phyloP scores from a whole-genome alignment of 2,329 filamentous ascomycete genomes.

The Orbilia javanica region DNA sequence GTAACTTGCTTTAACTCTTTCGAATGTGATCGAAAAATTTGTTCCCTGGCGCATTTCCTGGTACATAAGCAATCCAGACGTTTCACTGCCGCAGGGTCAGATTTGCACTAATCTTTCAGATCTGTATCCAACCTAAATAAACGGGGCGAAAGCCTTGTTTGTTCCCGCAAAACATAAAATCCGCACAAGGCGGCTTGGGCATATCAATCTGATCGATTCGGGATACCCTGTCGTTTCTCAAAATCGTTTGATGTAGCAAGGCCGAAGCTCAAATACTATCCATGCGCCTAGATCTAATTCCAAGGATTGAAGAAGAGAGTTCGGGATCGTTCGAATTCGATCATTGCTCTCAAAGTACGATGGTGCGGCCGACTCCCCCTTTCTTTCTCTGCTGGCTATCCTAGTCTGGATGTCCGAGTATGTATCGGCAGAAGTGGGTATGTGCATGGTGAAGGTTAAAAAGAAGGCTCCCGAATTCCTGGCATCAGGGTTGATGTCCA shows the following conservation, averaged over 20 bases:
- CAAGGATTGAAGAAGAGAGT: neutral
- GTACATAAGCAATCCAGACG: constrained; percentile 48
- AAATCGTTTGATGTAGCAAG: neutral
- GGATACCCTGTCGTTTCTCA: neutral
- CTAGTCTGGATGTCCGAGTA: neutral
- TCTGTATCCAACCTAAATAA: constrained; percentile 50
- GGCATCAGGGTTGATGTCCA: constrained; percentile 15
- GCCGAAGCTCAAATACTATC: neutral
- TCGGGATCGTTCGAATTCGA: neutral
- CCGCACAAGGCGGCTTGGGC: neutral
- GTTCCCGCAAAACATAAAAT: neutral
- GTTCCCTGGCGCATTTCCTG: constrained; percentile 23
- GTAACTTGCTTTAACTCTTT: constrained; percentile 16
- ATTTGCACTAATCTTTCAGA: constrained; percentile 44
- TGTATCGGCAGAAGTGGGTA: neutral
- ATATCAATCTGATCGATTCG: constrained; percentile 10
- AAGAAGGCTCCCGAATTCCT: constrained; percentile 11
- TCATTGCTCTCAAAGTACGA: neutral
- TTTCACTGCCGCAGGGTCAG: constrained; percentile 56
- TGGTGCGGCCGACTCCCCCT: neutral
- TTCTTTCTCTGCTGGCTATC: neutral
- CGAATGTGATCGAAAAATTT: constrained; percentile 33
- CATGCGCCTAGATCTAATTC: neutral
- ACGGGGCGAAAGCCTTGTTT: constrained; percentile 17
- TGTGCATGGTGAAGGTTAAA: neutral